Conservation (phyloP, 495 filamentous ascomycete genomes). For the Xylaria curta region DNA sequence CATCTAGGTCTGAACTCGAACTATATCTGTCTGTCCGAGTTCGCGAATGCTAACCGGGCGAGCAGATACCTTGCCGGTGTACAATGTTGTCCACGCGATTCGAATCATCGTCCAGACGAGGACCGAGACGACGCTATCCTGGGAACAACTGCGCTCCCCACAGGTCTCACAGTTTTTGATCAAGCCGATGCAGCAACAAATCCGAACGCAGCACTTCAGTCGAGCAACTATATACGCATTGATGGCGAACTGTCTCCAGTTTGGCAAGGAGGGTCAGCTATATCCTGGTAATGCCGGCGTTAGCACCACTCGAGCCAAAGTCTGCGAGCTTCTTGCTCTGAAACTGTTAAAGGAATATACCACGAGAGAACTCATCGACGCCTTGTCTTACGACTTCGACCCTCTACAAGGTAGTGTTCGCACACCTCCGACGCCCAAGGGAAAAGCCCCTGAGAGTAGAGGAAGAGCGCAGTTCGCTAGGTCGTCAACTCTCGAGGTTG, state of each 20-base stretch:
- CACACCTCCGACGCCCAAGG: conserved; percentile 48
- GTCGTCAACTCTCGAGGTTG: conserved; percentile 88
- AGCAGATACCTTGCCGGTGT: conserved; percentile 72
- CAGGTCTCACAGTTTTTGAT: conserved; percentile 95
- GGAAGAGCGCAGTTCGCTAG: conserved; percentile 64
- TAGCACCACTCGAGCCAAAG: conserved; percentile 79
- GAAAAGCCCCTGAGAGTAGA: conserved; percentile 35
- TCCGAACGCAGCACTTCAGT: conserved; percentile 78
- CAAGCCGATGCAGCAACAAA: conserved; percentile 87
- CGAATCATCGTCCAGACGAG: conserved; percentile 78
- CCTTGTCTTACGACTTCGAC: conserved; percentile 91
- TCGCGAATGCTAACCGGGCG: conserved; percentile 5
- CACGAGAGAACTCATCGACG: conserved; percentile 87
- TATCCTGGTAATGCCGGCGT: conserved; percentile 84
- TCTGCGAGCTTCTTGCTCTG: conserved; percentile 91
- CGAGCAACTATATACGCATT: conserved; percentile 86
- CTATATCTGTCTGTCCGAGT: neutral
- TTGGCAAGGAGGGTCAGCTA: conserved; percentile 80
- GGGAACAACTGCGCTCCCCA: conserved; percentile 92
- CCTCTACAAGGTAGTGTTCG: conserved; percentile 78
- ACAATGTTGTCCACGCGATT: conserved; percentile 87
- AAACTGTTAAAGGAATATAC: conserved; percentile 87
- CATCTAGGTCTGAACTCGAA: conserved; percentile 68
- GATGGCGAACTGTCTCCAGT: conserved; percentile 92
- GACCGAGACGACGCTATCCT: conserved; percentile 91